These are phyloP conservation scores for Tuber borchii DNA, from an alignment of 495 filamentous ascomycete species.

Conservation along the genomic window DNA sequence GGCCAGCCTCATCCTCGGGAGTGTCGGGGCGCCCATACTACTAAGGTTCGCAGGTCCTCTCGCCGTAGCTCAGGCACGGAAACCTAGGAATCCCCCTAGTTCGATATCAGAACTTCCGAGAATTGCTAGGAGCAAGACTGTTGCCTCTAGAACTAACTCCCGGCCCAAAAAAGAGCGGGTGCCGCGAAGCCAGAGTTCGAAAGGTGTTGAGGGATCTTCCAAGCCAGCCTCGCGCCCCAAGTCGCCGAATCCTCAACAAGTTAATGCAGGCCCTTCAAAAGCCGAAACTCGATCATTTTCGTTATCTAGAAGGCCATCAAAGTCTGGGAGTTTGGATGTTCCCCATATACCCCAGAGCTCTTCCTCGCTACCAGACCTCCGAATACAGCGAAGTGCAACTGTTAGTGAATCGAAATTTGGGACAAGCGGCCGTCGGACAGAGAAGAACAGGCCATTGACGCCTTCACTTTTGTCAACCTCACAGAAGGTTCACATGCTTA, in stretches of 20 bases:
- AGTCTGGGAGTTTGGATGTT: slow-evolving; percentile 45
- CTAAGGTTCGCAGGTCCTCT: slow-evolving; percentile 57
- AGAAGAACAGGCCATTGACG: slow-evolving; percentile 50
- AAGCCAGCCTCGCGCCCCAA: slow-evolving; percentile 38
- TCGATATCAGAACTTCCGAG: slow-evolving; percentile 47
- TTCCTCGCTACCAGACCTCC: slow-evolving; percentile 60
- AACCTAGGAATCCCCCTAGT: slow-evolving; percentile 56
- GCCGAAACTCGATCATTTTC: slow-evolving; percentile 30
- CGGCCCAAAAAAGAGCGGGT: slow-evolving; percentile 48
- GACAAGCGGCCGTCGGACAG: slow-evolving; percentile 48
- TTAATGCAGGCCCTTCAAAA: slow-evolving; percentile 36
- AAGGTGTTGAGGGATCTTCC: slow-evolving; percentile 39
- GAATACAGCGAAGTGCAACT: slow-evolving; percentile 46
- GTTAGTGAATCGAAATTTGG: slow-evolving; percentile 49
- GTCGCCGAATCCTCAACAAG: slow-evolving; percentile 27
- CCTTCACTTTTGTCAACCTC: slow-evolving; percentile 51
- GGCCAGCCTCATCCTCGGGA: slow-evolving; percentile 62
- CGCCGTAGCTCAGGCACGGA: slow-evolving; percentile 66
- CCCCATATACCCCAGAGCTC: slow-evolving; percentile 54
- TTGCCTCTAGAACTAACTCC: slow-evolving; percentile 48
- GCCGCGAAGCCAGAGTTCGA: slow-evolving; percentile 44
- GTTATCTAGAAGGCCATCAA: slow-evolving; percentile 40
- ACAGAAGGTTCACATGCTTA: slow-evolving; percentile 58
- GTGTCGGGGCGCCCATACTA: slow-evolving; percentile 50
- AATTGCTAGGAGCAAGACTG: slow-evolving; percentile 59